Conservation (phyloP, 2,329 filamentous ascomycete genomes). For the Hymenoscyphus albidus region DNA sequence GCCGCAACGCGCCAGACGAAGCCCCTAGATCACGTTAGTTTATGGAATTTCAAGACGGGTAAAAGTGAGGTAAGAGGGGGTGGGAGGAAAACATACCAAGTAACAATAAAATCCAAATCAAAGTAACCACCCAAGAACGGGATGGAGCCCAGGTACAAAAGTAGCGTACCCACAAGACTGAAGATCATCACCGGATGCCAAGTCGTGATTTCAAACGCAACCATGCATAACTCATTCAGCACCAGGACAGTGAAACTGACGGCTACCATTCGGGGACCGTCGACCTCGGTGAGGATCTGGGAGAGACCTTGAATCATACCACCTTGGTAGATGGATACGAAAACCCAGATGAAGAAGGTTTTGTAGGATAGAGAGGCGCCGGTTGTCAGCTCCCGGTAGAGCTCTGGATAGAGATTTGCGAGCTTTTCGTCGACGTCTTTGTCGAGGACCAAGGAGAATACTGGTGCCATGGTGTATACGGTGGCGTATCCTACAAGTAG, state of each 20-base stretch:
- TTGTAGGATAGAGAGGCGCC: constrained; percentile 84
- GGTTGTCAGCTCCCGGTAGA: constrained; percentile 94
- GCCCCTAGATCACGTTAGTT: constrained; percentile 46
- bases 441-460: constrained; percentile 90
- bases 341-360: constrained; percentile 95
- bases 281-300: constrained; percentile 78
- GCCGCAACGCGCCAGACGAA: constrained; percentile 87
- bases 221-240: constrained; percentile 95
- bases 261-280: constrained; percentile 73
- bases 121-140: constrained; percentile 90
- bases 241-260: constrained; percentile 91
- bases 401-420: constrained; percentile 90
- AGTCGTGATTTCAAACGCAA: constrained; percentile 91
- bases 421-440: constrained; percentile 91
- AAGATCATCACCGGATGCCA: constrained; percentile 94
- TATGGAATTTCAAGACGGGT: background rate
- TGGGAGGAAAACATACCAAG: constrained; percentile 45
- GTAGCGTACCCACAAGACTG: constrained; percentile 75
- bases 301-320: constrained; percentile 92
- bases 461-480: constrained; percentile 88
- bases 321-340: constrained; percentile 93
- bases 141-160: constrained; percentile 75
- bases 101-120: constrained; percentile 75
- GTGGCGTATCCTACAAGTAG: constrained; percentile 95
- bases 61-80: background rate